Evolutionary conservation across 2,329 filamentous ascomycete species (phyloP).

Genomic region (Diplodia intermedia): DNA sequence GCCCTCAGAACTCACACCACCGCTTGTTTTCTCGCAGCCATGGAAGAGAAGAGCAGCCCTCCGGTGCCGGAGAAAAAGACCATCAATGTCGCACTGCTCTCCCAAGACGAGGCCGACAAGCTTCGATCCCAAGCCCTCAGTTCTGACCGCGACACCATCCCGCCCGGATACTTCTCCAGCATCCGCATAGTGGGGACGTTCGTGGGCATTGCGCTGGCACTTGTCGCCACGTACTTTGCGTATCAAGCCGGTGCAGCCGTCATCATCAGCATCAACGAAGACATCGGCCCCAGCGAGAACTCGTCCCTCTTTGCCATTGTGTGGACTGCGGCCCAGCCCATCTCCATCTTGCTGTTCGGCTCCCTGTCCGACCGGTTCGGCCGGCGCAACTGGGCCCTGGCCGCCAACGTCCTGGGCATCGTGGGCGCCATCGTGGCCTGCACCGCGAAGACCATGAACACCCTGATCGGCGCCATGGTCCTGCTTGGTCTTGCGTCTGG

Average conservation of each 20-base stretch:
- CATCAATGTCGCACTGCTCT: constrained; percentile 6
- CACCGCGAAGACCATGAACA: constrained; percentile 43
- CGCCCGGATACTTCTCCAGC: constrained; percentile 34
- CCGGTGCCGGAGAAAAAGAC: not conserved
- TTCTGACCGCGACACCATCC: constrained; percentile 32
- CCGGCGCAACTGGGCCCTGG: constrained; percentile 40
- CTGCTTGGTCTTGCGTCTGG: constrained; percentile 42
- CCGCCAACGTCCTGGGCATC: constrained; percentile 37
- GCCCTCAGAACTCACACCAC: not conserved
- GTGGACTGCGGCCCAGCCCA: constrained; percentile 39
- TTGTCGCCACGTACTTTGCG: constrained; percentile 36
- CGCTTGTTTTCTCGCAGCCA: not conserved
- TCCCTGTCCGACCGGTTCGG: constrained; percentile 41
- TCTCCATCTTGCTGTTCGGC: constrained; percentile 40
- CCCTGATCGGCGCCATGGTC: constrained; percentile 42
- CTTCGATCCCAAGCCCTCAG: constrained; percentile 34
- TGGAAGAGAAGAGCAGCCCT: not conserved
- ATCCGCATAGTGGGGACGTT: constrained; percentile 35
- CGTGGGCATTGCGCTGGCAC: constrained; percentile 34
- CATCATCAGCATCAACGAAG: constrained; percentile 37
- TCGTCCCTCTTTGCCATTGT: constrained; percentile 43
- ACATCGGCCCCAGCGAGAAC: constrained; percentile 41
- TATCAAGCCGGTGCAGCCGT: constrained; percentile 35
- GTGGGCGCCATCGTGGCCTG: constrained; percentile 41
- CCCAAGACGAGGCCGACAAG: constrained; percentile 35